Evolutionary conservation across 2,329 filamentous ascomycete genomes (phyloP), one percentile per base, ranked within the genome.

Genomic region (Dactylellina cionopaga): DNA sequence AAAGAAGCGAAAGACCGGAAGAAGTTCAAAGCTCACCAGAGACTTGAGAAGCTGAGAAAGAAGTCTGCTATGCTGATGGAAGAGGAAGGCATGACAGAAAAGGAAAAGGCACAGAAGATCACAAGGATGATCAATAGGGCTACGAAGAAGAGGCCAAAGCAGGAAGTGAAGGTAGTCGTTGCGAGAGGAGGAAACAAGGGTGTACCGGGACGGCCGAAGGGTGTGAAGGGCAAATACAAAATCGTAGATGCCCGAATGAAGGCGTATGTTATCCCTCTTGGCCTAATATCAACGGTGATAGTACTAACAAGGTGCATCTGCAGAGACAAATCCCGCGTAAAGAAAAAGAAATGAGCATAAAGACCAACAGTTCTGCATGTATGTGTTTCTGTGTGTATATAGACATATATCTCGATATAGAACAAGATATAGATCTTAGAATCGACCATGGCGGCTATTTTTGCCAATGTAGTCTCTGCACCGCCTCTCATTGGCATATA

Each of bases 231-330:
- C 35, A 89, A 92, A 76, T 99, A 99, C 81, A 96, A 96, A 85
- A 96, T 99, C 85, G 94, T 99, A 60, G 94, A 98, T 82, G 84
- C 91, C 11, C 86, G 95, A 76, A 88, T 97, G 88, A 97, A 97
- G 88, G 98, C 97, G 88, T 95, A 98, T 84, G 86, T 95, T 60
- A 19, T 27, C 44, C 39, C 27, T 22, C 43, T 41, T 6, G 2
- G 15, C 4, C 19, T 15, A n/a, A 19, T 25, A 5, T n/a, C n/a
- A 46, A 15, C 3, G 0, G 2, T 25, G 27, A 29, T 24, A 13
- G 39, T 60, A 15, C 59, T 72, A 65, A 72, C 54, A 25, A 19
- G 84, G 0, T 35, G n/a, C 5, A 92, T 79, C 92, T 90, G 1
- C 85, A 94, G 81, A 96, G 96, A 87, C 87, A 93, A 78, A 79